Percentiles rank a stretch among this genome's conserved stretches.
Conservation (phyloP, 78 protist genomes). For the Chrysochromulina tobinii region DNA sequence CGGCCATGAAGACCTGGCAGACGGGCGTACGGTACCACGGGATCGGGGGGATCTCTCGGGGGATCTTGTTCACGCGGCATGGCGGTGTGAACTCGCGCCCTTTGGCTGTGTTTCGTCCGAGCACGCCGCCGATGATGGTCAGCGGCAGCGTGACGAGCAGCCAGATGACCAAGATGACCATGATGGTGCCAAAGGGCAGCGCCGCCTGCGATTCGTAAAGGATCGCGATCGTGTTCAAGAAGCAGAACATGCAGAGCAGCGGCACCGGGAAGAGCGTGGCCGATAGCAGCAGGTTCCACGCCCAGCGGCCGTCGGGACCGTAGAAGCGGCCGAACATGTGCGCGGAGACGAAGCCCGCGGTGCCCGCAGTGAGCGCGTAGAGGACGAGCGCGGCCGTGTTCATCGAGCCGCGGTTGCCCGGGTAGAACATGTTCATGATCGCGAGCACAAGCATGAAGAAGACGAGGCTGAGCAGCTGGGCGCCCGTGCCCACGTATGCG, state of each 20-base stretch:
- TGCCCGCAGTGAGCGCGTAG: constrained; percentile 86
- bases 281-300: constrained; percentile 87
- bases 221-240: constrained; percentile 80
- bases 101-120: constrained; percentile 76
- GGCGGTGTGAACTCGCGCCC: constrained; percentile 79
- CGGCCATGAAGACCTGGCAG: constrained; percentile 81
- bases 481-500: constrained; percentile 85
- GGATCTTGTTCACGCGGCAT: constrained; percentile 81
- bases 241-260: constrained; percentile 64
- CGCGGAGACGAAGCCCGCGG: constrained; percentile 73
- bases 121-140: constrained; percentile 88
- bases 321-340: constrained; percentile 60
- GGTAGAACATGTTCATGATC: constrained; percentile 83
- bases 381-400: constrained; percentile 85
- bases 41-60: constrained; percentile 89
- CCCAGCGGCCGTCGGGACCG: constrained; percentile 88
- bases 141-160: constrained; percentile 52
- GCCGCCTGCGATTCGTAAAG: constrained; percentile 67
- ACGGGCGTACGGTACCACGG: constrained; percentile 83
- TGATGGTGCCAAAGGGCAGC: constrained; percentile 82
- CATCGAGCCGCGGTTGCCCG: constrained; percentile 86
- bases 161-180: constrained; percentile 77
- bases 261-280: constrained; percentile 79
- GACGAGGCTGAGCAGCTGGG: constrained; percentile 82
- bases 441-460: constrained; percentile 73